Base-by-base conservation (phyloP, 1,284 basidiomycete species). In the Marasmius oreades region DNA sequence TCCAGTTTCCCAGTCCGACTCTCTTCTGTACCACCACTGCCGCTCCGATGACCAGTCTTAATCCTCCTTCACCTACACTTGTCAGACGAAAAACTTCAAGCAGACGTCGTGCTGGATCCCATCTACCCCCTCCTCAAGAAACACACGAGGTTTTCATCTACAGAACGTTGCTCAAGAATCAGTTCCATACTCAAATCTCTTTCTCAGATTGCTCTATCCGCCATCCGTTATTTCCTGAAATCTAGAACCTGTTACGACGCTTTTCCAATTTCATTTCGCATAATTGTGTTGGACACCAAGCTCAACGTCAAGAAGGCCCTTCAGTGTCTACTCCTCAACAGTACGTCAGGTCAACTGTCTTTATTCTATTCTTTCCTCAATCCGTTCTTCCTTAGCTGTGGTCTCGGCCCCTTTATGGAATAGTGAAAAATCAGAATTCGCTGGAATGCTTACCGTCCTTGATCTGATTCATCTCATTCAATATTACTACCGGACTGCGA, bases 341-440 rank as follows among this genome's bases (percentile, higher is more conserved):
- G 94, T 93, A 48, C 55, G 57, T 53, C 45, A 34, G 39, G 12
- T 37, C 16, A 51, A 46, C 18, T 48, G 55, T 37, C 18, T 37
- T 33, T 36, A n/a, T 46, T 28, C 23, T 57, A 18, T 55, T 12
- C 28, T 46, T 46, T 26, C 14, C 18, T 50, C 57, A 54, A 55
- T 53, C 14, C 54, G 51, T 43, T 50, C 51, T 39, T 53, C 42
- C 57, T 24, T 65, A 96, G 95, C 94, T 60, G 95, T 99, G 56
- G 96, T 99, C 5, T 98, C 96, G 4, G 97, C 97, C 3, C 96
- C 97, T 3, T 77, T 99, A n/a, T 99, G 96, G 92, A 95, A 96
- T 76, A 95, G 93, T 69, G 88, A 93, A 59, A 86, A 83, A 59
- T 94, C 92, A 1, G 84, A 80, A 53, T 98, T 98, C 66, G 92